These are phyloP conservation scores for Phytophthora litchii DNA, from an alignment of 352 stramenopile genomes.

Conservation along the genomic window DNA sequence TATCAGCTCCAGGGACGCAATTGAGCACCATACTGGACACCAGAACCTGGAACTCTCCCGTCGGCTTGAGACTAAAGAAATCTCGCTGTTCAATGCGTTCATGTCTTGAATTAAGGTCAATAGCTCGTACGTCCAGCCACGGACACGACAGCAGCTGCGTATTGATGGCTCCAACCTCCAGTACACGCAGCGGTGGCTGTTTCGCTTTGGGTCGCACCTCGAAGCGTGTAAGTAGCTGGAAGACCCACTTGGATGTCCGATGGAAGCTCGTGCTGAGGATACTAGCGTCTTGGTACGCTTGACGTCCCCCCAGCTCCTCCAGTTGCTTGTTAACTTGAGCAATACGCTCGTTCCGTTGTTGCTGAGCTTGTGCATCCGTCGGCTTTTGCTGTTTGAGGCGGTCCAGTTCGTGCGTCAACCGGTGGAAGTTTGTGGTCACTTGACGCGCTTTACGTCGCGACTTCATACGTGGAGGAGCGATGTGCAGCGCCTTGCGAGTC, in stretches of 20 bases:
- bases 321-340: constrained; percentile 75
- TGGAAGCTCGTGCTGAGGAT: constrained; percentile 95
- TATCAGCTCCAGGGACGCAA: constrained; percentile 92
- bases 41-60: constrained; percentile 86
- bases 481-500: constrained; percentile 59
- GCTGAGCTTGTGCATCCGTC: constrained; percentile 28
- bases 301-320: constrained; percentile 85
- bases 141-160: constrained; percentile 95
- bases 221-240: constrained; percentile 88
- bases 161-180: constrained; percentile 96
- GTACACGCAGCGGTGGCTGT: constrained; percentile 53
- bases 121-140: constrained; percentile 92
- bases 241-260: constrained; percentile 96
- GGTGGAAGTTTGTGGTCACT: constrained; percentile 81
- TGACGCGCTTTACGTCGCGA: constrained; percentile 73
- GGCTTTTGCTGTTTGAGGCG: constrained; percentile 51
- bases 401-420: constrained; percentile 75
- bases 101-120: constrained; percentile 94
- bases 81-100: constrained; percentile 91
- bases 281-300: constrained; percentile 95
- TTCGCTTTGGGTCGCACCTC: constrained; percentile 74
- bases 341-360: constrained; percentile 35
- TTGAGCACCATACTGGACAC: constrained; percentile 97
- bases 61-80: constrained; percentile 87
- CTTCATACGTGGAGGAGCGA: constrained; percentile 65